phyloP scores from a whole-genome alignment of 768 basidiomycete genomes.

The Gloeopeniophorella convolvens region DNA sequence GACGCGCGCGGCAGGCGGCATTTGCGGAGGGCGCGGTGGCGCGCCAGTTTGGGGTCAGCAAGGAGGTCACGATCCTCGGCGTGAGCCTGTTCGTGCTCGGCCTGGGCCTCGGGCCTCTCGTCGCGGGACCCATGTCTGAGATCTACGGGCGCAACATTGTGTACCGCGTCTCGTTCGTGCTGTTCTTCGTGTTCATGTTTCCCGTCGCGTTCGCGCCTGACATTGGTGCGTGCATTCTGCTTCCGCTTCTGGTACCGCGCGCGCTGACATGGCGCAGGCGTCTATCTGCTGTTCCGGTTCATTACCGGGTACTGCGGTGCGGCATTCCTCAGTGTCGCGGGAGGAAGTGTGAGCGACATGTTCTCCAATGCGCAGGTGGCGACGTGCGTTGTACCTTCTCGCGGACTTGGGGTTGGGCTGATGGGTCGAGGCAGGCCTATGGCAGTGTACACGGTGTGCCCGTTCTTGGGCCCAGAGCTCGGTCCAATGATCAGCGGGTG shows the following conservation, averaged over 20 bases:
- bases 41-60: conserved; percentile 31
- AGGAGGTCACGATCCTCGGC: conserved; percentile 35
- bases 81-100: conserved; percentile 37
- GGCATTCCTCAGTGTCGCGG: conserved; percentile 56
- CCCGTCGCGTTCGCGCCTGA: conserved; percentile 71
- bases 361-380: conserved; percentile 51
- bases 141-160: conserved; percentile 59
- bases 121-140: conserved; percentile 37
- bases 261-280: conserved; percentile 30
- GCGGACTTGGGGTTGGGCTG: neutral
- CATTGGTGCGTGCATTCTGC: conserved; percentile 37
- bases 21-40: conserved; percentile 35
- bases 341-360: conserved; percentile 54
- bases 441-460: conserved; percentile 46
- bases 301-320: conserved; percentile 48
- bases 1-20: conserved; percentile 24
- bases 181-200: conserved; percentile 60
- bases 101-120: conserved; percentile 27
- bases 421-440: conserved; percentile 37
- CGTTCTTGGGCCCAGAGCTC: conserved; percentile 53
- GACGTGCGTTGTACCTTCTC: conserved; percentile 36
- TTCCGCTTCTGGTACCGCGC: neutral
- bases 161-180: conserved; percentile 52
- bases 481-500: conserved; percentile 56
- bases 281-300: conserved; percentile 58